Base-by-base conservation (phyloP, 2,329 filamentous ascomycete genomes). In the Arthroderma sp. region DNA sequence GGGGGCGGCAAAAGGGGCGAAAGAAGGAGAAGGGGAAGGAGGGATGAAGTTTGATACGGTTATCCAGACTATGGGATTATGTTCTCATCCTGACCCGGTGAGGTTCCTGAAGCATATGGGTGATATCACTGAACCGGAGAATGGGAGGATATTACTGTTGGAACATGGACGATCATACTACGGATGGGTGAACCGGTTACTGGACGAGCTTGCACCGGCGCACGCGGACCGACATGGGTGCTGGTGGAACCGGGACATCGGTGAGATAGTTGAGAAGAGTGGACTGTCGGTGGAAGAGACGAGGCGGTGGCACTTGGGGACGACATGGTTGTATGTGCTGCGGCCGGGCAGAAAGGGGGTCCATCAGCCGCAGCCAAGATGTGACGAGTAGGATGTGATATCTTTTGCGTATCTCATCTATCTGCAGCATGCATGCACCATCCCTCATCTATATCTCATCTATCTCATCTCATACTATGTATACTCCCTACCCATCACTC, bases 211-310 rank as follows among this genome's bases (percentile, higher is more conserved):
- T 45, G 70, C 70, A 2, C 58, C 66, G 4, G 58, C 62, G 34
- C 70, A 72, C 57, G 70, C 70, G 31, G 59, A 70, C 50, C 58
- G 63, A n/a, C 68, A 71, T 57, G 70, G 70, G 10, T 73, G 70
- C 54, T 73, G 70, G 69, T 71, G 66, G 63, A 73, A 73, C 55
- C 62, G 68, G 34, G 69, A 73, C 60, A 70, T 73, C 39, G 68
- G 66, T 31, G 57, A 61, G 44, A 65, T 72, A 50, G 61, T 72
- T n/a, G 52, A 56, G 43, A 58, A 68, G 46, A 71, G 68, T 52
- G 69, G 68, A 29, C 52, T 72, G 50, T 65, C 68, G 52, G 55
- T 72, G 42, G 65, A 70, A 37, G 66, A 68, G 53, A 60, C 65
- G 50, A 63, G 65, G 49, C 55, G 69, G 36, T 68, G 60, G 57